Percentiles rank a stretch among this genome's conserved stretches.
These are phyloP conservation scores for Talaromyces verruculosus DNA, from an alignment of 2,329 filamentous ascomycete species.

Conservation along the genomic window DNA sequence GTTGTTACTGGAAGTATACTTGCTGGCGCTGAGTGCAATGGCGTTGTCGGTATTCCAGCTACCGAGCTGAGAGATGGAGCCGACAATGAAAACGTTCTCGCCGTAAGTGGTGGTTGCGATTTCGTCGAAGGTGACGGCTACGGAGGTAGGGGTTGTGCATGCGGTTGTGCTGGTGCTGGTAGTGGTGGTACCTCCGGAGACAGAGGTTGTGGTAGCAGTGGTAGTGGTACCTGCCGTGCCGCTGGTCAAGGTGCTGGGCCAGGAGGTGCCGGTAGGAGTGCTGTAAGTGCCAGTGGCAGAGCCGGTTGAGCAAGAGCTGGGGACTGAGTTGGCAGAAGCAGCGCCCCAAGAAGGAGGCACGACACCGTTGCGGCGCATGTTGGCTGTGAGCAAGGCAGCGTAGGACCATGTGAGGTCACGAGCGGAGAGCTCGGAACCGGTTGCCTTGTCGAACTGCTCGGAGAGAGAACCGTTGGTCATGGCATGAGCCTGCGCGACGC, in stretches of 20 bases:
- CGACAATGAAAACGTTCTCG: conserved; percentile 65
- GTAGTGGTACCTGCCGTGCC: background rate
- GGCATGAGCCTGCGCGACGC: conserved; percentile 36
- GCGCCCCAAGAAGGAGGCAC: conserved; percentile 21
- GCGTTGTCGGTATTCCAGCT: conserved; percentile 60
- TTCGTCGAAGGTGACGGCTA: conserved; percentile 64
- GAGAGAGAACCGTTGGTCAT: conserved; percentile 30
- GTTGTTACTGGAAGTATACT: conserved; percentile 62
- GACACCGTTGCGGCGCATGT: conserved; percentile 28
- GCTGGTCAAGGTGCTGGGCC: conserved; percentile 21
- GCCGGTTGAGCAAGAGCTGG: conserved; percentile 26
- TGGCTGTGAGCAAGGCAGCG: conserved; percentile 42
- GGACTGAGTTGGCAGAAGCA: conserved; percentile 20
- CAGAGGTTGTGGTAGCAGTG: background rate
- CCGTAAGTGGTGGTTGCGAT: conserved; percentile 59
- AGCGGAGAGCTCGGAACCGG: conserved; percentile 41
- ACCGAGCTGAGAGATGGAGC: conserved; percentile 61
- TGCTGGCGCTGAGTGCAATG: conserved; percentile 57
- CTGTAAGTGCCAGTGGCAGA: conserved; percentile 29
- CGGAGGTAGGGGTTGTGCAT: conserved; percentile 39
- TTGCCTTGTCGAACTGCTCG: conserved; percentile 42
- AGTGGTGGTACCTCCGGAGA: background rate
- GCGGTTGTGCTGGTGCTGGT: conserved; percentile 12
- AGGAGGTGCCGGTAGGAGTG: conserved; percentile 28
- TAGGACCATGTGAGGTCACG: conserved; percentile 49